Evolutionary conservation across 192 early-diverging fungal species (phyloP), one percentile per base, ranked within the genome.

Genomic region (Funneliformis mosseae): DNA sequence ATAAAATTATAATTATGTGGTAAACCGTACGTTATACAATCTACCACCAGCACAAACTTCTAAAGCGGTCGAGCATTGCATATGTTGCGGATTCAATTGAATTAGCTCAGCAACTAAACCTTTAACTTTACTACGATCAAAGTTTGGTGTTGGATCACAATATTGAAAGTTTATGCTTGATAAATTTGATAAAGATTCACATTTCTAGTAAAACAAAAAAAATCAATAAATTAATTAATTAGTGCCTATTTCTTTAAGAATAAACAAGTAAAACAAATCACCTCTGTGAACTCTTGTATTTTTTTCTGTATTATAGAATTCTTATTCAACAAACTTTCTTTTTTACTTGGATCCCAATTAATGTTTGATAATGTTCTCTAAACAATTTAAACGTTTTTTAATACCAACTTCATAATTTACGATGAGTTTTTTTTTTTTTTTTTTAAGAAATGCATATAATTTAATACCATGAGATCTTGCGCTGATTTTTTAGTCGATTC

Each of bases 1-100:
- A 55, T 18, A 55, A 55, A 43, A 23, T 55, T 16, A 27, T 33
- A 33, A 33, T 33, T 33, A 33, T 33, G 33, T 33, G 33, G 33
- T 33, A 11, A 21, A 18, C 14, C 62, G 63, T 86, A 94, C 97
- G 83, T 98, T 97, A 83, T 95, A 98, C 18, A 99, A 89, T 70
- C 91, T 88, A 5, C 96, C 95, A 62, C 97, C 96, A n/a, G 98
- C 98, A 67, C 93, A 95, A 76, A 98, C 92, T 83, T 99, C 98
- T 11, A 99, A 86, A 1, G 98, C 98, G 18, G 91, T 92, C 0
- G 93, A 84, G 14, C 89, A 88, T 61, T 93, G 83, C 23, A 81
- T 80, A 78, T 94, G 83, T 48, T 94, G 89, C 70, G 93, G 86
- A 45, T 88, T 89, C n/a, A 99, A 85, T 21, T 81, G 86, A 71